These are phyloP conservation scores for Penicillium diatomitis DNA, from an alignment of 495 filamentous ascomycete genomes.

Conservation along the genomic window DNA sequence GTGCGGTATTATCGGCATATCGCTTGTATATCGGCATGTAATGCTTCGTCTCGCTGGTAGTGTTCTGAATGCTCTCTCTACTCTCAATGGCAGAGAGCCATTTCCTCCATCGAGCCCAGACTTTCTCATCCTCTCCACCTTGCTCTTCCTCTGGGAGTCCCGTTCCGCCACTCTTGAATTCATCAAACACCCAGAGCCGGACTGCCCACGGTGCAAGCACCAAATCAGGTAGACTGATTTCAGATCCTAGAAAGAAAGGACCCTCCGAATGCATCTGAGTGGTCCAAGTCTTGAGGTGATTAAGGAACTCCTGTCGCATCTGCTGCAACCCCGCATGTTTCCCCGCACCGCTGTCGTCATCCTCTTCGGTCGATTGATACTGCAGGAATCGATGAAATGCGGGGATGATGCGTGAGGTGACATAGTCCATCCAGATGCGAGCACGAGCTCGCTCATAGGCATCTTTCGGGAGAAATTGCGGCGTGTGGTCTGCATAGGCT, in stretches of 20 bases:
- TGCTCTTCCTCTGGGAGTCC: conserved; percentile 44
- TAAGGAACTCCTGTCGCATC: conserved; percentile 41
- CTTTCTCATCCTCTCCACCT: conserved; percentile 39
- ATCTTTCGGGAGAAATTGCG: conserved; percentile 42
- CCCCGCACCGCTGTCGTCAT: not conserved
- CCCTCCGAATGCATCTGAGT: conserved; percentile 49
- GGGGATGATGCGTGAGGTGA: conserved; percentile 53
- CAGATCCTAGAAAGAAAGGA: conserved; percentile 54
- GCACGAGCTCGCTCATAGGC: conserved; percentile 50
- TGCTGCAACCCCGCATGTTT: conserved; percentile 27
- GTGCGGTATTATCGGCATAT: conserved; percentile 65
- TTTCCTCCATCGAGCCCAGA: conserved; percentile 52
- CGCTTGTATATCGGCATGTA: conserved; percentile 57
- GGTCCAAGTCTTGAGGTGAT: conserved; percentile 44
- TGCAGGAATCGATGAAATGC: conserved; percentile 57
- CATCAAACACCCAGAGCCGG: conserved; percentile 59
- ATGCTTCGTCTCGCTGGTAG: conserved; percentile 51
- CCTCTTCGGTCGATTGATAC: conserved; percentile 33
- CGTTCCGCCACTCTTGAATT: conserved; percentile 54
- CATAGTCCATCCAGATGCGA: conserved; percentile 62
- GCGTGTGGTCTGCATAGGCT: conserved; percentile 40
- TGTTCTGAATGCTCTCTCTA: conserved; percentile 50
- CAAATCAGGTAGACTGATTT: conserved; percentile 51
- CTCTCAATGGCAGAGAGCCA: conserved; percentile 49
- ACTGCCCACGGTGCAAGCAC: conserved; percentile 59